Evolutionary conservation across 2,329 filamentous ascomycete species (phyloP), one percentile per base, ranked within the genome.

Genomic region (Fusarium heterosporum): DNA sequence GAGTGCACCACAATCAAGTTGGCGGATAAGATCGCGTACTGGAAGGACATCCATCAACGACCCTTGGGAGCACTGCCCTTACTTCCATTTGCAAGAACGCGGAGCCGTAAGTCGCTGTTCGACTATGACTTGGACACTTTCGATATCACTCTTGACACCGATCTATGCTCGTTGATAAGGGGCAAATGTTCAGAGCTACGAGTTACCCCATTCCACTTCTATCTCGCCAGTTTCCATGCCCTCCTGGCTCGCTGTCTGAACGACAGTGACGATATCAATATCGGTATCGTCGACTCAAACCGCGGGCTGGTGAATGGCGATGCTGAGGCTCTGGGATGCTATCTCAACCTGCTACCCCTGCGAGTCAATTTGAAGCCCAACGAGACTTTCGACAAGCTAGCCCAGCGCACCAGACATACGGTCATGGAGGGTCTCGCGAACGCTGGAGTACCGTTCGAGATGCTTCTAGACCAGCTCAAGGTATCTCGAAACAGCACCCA

Each of bases 231-330:
- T 9, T 55, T 61, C 25, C 26, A 55, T 3, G 48, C 51, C 6
- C 46, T 61, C 10, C 46, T 61, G 26, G 50, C 45, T 42, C 28
- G 39, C 7, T 29, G 38, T 17, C 30, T 38, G 11, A 32, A 47
- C 34, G 38, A n/a, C 22, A 40, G n/a, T 9, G 38, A 52, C 8
- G 57, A 61, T 19, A 25, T 61, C 26, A 41, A 36, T 16, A 55
- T 61, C 14, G 52, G 57, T 16, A 46, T 55, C 8, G 52, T 52
- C 9, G 57, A 61, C 47, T 47, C 45, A 9, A 61, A 61, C 14
- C 46, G 52, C 11, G 19, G 38, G 14, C 28, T 55, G 19, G 40
- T n/a, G n/a, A n/a, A 39, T 28, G 13, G 45, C 13, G 32, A 46
- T 10, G 11, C 29, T 19, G 25, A 61, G 13, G 45, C 39, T 7